phyloP scores from a whole-genome alignment of 1,284 basidiomycete genomes.

The Abortiporus biennis region DNA sequence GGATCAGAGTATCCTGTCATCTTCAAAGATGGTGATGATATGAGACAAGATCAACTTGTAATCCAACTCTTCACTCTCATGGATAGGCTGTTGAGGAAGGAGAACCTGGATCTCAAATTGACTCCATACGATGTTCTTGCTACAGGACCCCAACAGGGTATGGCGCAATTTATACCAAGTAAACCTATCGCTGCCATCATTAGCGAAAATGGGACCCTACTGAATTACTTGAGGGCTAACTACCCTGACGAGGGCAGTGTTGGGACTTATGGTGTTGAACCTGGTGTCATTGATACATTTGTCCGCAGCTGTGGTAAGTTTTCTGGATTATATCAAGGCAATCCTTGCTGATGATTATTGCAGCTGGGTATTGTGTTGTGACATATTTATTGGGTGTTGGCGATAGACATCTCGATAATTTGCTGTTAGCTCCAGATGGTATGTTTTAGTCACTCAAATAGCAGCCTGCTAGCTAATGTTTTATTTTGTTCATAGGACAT shows the following conservation, averaged over 20 bases:
- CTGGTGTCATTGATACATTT: slow-evolving; percentile 92
- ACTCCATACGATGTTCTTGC: slow-evolving; percentile 94
- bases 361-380: slow-evolving; percentile 97
- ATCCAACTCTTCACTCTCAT: slow-evolving; percentile 97
- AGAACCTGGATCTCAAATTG: slow-evolving; percentile 91
- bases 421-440: slow-evolving; percentile 91
- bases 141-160: slow-evolving; percentile 88
- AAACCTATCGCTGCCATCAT: slow-evolving; percentile 93
- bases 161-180: slow-evolving; percentile 95
- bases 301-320: slow-evolving; percentile 92
- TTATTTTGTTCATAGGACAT: slow-evolving; percentile 41
- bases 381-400: slow-evolving; percentile 97
- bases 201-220: slow-evolving; percentile 85
- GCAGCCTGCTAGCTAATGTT: no score
- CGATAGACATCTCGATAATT: slow-evolving; percentile 95
- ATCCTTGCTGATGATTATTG: slow-evolving; percentile 1
- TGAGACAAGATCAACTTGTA: slow-evolving; percentile 96
- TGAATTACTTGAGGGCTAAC: slow-evolving; percentile 83
- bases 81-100: slow-evolving; percentile 91
- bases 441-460: slow-evolving; percentile 22
- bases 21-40: slow-evolving; percentile 98
- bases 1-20: slow-evolving; percentile 87
- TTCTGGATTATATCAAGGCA: background rate
- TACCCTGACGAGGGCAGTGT: slow-evolving; percentile 91
- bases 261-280: slow-evolving; percentile 89